These are phyloP conservation scores for Plasmodium billcollinsi DNA, from an alignment of 169 alveolate genomes.

Conservation along the genomic window DNA sequence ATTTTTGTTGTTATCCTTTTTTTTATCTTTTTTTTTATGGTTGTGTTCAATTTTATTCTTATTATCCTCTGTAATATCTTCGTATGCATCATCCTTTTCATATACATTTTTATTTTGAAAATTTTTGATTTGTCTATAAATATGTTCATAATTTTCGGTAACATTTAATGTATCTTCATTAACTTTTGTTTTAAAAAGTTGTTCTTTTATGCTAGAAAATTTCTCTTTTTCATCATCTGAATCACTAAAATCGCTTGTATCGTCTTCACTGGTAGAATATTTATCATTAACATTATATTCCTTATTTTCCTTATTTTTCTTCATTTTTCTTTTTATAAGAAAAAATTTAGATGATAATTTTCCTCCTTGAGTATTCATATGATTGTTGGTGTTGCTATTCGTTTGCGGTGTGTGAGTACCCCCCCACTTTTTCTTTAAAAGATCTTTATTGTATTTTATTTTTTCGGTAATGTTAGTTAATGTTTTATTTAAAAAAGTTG, in stretches of 20 bases:
- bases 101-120: conserved; percentile 5
- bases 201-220: no score
- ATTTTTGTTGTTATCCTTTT: conserved; percentile 16
- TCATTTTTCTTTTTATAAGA: conserved; percentile 5
- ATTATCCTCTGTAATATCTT: conserved; percentile 1
- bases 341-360: background rate
- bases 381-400: no score
- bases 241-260: background rate
- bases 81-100: background rate
- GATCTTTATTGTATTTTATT: conserved; percentile 28
- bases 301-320: background rate
- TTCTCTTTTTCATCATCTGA: background rate
- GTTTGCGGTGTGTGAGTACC: background rate
- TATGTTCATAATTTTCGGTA: conserved; percentile 14
- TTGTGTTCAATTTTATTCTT: conserved; percentile 21
- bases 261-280: background rate
- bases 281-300: background rate
- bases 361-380: no score
- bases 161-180: no score
- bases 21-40: background rate
- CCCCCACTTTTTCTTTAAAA: conserved; percentile 23
- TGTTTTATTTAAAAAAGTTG: conserved; percentile 34
- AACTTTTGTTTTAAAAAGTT: no score
- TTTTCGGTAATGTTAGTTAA: conserved; percentile 36
- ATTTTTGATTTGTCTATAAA: conserved; percentile 13